These are phyloP conservation scores for Inga oerstediana DNA, from an alignment of 306 rosid species.

Conservation along the genomic window DNA sequence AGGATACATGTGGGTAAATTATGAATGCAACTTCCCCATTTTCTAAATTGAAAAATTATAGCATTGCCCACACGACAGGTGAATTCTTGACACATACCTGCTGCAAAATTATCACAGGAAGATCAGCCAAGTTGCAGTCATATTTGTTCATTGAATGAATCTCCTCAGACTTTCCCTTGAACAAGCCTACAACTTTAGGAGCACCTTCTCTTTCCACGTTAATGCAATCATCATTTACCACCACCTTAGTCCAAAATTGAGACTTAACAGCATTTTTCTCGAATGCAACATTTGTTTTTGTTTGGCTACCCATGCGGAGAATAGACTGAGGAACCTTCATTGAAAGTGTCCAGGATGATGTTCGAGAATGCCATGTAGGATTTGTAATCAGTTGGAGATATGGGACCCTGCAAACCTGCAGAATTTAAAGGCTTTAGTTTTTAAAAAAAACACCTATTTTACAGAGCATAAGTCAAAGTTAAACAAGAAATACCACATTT, in stretches of 20 bases:
- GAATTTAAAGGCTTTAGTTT: constrained; percentile 15
- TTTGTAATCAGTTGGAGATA: constrained; percentile 76
- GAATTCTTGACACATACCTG: constrained; percentile 54
- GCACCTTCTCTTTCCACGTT: constrained; percentile 84
- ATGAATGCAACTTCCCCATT: constrained; percentile 2
- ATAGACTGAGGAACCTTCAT: constrained; percentile 78
- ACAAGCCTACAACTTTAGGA: constrained; percentile 73
- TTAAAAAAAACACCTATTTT: constrained; percentile 25
- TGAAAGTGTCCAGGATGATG: constrained; percentile 83
- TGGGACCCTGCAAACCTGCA: constrained; percentile 76
- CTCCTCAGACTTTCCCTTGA: constrained; percentile 69
- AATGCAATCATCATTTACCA: constrained; percentile 81
- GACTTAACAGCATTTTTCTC: constrained; percentile 51
- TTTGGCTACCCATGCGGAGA: constrained; percentile 51
- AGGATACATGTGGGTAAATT: background rate
- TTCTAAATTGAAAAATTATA: background rate
- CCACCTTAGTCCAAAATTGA: constrained; percentile 80
- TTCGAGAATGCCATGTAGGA: constrained; percentile 90
- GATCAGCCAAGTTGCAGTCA: constrained; percentile 79
- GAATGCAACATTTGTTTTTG: constrained; percentile 36
- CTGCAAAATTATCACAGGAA: constrained; percentile 79
- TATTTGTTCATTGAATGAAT: constrained; percentile 70
- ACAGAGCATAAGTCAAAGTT: constrained; percentile 12
- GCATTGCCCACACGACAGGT: background rate
- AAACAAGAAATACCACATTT: constrained; percentile 64